Percentiles rank a stretch among this genome's conserved stretches.
Evolutionary conservation across 441 rosid genomes (phyloP).

Genomic region (Syzygium syzygioides): DNA sequence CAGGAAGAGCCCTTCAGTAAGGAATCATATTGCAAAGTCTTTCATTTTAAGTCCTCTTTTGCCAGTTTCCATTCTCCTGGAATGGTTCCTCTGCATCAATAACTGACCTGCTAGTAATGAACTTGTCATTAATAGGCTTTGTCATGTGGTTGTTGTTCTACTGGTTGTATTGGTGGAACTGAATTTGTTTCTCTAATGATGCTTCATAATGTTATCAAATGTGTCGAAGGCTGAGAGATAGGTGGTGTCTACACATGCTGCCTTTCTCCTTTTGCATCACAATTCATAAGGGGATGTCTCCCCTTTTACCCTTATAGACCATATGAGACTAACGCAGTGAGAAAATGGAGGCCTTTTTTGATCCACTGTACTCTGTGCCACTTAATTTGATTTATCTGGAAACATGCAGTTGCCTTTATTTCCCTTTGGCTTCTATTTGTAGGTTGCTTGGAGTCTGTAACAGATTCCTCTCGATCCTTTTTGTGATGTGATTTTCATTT

Average conservation of each 20-base stretch:
- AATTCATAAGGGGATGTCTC: neutral
- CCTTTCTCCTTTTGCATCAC: neutral
- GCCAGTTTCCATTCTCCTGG: neutral
- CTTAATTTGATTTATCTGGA: neutral
- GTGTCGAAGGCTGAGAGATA: neutral
- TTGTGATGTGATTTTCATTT: neutral
- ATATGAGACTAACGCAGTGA: neutral
- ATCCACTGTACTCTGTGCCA: neutral
- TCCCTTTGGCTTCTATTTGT: neutral
- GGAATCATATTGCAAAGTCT: neutral
- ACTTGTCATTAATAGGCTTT: neutral
- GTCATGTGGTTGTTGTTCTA: neutral
- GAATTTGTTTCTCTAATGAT: neutral
- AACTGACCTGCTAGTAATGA: neutral
- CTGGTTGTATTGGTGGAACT: neutral
- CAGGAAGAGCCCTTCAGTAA: slow-evolving; percentile 75
- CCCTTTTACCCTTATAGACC: neutral
- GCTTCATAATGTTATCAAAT: neutral
- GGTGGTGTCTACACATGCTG: neutral
- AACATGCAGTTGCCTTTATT: neutral
- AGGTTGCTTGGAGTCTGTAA: neutral
- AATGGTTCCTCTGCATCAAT: neutral
- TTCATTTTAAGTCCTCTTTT: neutral
- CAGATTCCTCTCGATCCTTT: neutral
- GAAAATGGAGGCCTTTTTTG: neutral